phyloP scores from a whole-genome alignment of 257 asterid genomes.

The Solanum lignicaule region DNA sequence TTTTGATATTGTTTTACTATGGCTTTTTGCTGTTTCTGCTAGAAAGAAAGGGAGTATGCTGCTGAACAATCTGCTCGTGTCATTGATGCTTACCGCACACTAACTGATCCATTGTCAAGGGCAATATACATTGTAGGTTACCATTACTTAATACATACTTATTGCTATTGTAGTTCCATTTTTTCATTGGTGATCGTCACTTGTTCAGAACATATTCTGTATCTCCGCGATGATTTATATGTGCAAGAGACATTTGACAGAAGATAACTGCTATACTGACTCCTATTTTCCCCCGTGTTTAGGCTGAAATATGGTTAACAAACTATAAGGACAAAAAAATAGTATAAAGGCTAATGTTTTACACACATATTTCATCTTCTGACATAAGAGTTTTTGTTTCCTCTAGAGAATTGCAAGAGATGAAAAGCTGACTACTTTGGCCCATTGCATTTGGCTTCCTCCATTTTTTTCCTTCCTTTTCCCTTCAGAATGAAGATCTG shows the following conservation, averaged over 20 bases:
- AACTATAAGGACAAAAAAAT: neutral
- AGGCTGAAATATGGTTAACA: neutral
- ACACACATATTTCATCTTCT: neutral
- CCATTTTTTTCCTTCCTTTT: neutral
- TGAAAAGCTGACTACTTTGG: neutral
- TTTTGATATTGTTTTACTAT: neutral
- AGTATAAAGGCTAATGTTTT: neutral
- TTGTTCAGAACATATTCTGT: neutral
- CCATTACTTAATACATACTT: neutral
- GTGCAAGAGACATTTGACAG: neutral
- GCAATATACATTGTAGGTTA: constrained; percentile 71
- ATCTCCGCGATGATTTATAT: neutral
- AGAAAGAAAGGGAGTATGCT: constrained; percentile 87
- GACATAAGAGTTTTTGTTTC: neutral
- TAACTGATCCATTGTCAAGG: constrained; percentile 63
- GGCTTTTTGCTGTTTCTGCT: constrained; percentile 8
- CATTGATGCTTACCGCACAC: constrained; percentile 78
- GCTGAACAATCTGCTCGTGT: constrained; percentile 96
- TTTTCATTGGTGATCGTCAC: neutral
- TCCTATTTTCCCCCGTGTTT: neutral
- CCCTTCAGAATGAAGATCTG: neutral
- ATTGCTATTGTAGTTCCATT: neutral
- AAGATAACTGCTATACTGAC: neutral
- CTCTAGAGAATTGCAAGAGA: neutral
- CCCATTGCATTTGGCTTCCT: neutral